Evolutionary conservation across 768 basidiomycete species (phyloP).

Genomic region (Amanita rubescens): DNA sequence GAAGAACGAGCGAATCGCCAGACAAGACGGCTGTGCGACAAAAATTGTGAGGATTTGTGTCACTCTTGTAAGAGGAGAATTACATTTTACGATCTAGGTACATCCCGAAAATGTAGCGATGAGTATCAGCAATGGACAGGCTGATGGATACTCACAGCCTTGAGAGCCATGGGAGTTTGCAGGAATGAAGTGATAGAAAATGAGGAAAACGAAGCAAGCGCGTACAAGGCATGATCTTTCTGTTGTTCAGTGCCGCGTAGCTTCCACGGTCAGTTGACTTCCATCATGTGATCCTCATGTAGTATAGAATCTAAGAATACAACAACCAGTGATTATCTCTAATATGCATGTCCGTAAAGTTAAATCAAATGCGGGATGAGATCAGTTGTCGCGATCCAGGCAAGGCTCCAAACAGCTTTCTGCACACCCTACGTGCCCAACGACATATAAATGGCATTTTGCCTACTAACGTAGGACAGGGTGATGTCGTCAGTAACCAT

Average conservation of each 20-base stretch:
- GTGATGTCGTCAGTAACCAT: conserved; percentile 29
- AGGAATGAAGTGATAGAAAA: conserved; percentile 3
- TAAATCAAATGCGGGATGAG: not conserved
- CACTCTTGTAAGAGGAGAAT: not conserved
- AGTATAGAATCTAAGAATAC: too few relatives aligned
- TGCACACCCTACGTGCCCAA: conserved; percentile 22
- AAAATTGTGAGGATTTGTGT: conserved; percentile 19
- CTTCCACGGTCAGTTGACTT: not conserved
- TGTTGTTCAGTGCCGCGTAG: too few relatives aligned
- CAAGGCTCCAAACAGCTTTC: conserved; percentile 20
- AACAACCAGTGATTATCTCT: not conserved
- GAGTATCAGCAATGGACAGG: not conserved
- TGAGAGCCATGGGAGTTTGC: conserved; percentile 51
- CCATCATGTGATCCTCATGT: not conserved
- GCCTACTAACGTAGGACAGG: not conserved
- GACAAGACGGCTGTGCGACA: conserved; percentile 68
- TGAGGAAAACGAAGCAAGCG: not conserved
- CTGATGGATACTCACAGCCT: conserved; percentile 50
- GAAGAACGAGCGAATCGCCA: conserved; percentile 82
- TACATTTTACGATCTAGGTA: conserved; percentile 55
- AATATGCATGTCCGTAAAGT: not conserved
- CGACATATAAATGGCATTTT: conserved; percentile 10
- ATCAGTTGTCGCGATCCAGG: conserved; percentile 8
- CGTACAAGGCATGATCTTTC: not conserved
- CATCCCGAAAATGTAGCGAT: not conserved